A percentile compares a stretch with the other conserved stretches of the same genome.
phyloP scores from a whole-genome alignment of 2,329 filamentous ascomycete species.

The Tothia fuscella region DNA sequence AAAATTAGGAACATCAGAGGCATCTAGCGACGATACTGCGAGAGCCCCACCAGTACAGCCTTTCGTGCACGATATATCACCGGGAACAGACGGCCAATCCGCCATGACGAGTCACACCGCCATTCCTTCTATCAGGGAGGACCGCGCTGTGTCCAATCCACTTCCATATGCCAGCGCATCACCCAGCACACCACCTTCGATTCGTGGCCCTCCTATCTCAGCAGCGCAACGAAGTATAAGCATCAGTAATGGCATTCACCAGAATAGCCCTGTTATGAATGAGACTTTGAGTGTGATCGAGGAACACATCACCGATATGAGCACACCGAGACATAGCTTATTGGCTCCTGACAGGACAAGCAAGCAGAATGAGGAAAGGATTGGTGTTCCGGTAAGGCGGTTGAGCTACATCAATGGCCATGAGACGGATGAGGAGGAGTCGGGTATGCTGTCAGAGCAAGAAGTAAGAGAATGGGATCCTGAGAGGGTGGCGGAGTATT shows the following conservation, averaged over 20 bases:
- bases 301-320: conserved; percentile 88
- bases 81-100: conserved; percentile 1
- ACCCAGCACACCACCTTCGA: not conserved
- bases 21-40: conserved; percentile 1
- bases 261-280: conserved; percentile 65
- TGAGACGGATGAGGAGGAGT: conserved; percentile 89
- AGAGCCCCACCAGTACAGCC: conserved; percentile 9
- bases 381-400: conserved; percentile 69
- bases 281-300: conserved; percentile 94
- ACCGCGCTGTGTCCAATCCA: conserved; percentile 7
- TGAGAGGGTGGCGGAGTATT: conserved; percentile 73
- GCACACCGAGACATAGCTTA: conserved; percentile 45
- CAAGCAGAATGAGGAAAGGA: conserved; percentile 61
- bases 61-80: too few relatives aligned
- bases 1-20: too few relatives aligned
- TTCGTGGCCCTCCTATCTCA: conserved; percentile 5
- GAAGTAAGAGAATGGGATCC: conserved; percentile 75
- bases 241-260: conserved; percentile 23
- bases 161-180: conserved; percentile 1
- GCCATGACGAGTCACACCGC: not conserved
- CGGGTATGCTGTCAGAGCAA: conserved; percentile 51
- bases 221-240: conserved; percentile 22
- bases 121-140: not conserved
- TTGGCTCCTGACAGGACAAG: not conserved
- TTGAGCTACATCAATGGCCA: conserved; percentile 88